A percentile compares a stretch with the other conserved stretches of the same genome.
Evolutionary conservation across 257 asterid genomes (phyloP).

Genomic region (Solanum corneliomulleri): DNA sequence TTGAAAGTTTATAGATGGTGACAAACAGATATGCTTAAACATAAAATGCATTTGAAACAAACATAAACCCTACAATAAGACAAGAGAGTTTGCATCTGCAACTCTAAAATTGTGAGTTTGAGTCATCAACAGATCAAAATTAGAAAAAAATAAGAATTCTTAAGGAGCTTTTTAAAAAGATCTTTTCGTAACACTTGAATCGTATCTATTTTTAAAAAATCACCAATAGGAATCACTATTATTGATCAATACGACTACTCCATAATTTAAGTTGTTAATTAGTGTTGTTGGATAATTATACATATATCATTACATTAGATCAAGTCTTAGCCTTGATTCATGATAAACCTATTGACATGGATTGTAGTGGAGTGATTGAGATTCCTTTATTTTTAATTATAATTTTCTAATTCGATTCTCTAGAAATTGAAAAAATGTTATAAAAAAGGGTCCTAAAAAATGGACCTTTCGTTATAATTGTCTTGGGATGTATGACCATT

Average conservation of each 20-base stretch:
- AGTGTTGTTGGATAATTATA: not conserved
- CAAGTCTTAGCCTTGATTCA: not conserved
- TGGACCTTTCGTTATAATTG: not conserved
- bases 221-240: not conserved
- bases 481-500: not conserved
- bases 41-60: not conserved
- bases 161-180: too few relatives aligned
- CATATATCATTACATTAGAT: not conserved
- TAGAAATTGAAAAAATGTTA: not conserved
- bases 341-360: not conserved
- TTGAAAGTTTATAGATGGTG: not conserved
- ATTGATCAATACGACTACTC: not conserved
- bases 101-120: not conserved
- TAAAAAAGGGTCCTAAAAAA: rapidly evolving
- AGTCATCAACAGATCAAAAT: not conserved
- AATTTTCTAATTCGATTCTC: not conserved
- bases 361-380: not conserved
- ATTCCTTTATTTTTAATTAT: rapidly evolving
- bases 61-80: not conserved
- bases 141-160: too few relatives aligned
- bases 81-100: not conserved
- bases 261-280: not conserved
- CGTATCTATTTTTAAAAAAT: not conserved
- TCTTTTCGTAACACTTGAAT: not conserved
- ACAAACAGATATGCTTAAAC: not conserved